These are phyloP conservation scores for Scedosporium minutisporum DNA, from an alignment of 2,329 filamentous ascomycete species.

Conservation along the genomic window DNA sequence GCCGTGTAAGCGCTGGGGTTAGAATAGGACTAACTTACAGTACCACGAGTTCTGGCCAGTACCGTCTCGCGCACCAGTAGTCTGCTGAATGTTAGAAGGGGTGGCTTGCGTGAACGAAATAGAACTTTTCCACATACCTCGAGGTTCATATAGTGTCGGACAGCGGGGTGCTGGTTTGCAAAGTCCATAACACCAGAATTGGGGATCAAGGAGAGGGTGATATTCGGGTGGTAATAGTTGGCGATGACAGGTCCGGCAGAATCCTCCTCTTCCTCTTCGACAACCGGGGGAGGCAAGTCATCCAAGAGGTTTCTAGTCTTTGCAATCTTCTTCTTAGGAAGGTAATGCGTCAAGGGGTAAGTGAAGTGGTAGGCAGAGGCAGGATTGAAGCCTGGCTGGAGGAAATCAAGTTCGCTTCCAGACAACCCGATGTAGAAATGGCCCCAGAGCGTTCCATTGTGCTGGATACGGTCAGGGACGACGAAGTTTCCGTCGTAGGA, in stretches of 20 bases:
- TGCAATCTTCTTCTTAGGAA: slow-evolving; percentile 78
- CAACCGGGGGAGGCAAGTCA: slow-evolving; percentile 25
- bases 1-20: neutral
- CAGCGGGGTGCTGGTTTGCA: slow-evolving; percentile 58
- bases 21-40: slow-evolving; percentile 28
- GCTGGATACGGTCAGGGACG: slow-evolving; percentile 71
- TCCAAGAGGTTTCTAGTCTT: slow-evolving; percentile 86
- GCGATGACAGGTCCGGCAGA: slow-evolving; percentile 57
- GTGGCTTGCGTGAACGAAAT: neutral
- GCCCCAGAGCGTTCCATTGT: slow-evolving; percentile 88
- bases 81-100: neutral
- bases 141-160: slow-evolving; percentile 68
- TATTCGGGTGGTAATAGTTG: slow-evolving; percentile 92
- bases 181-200: slow-evolving; percentile 64
- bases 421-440: slow-evolving; percentile 82
- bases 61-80: slow-evolving; percentile 68
- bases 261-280: slow-evolving; percentile 43
- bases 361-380: slow-evolving; percentile 73
- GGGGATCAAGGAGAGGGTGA: slow-evolving; percentile 79
- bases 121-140: slow-evolving; percentile 40
- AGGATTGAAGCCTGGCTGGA: slow-evolving; percentile 59
- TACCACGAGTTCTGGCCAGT: slow-evolving; percentile 91
- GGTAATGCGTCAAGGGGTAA: slow-evolving; percentile 78
- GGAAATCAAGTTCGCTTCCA: slow-evolving; percentile 69
- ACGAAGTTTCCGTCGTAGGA: slow-evolving; percentile 66